These are phyloP conservation scores for Leptographium radiaticola DNA, from an alignment of 2,329 filamentous ascomycete genomes.

Conservation along the genomic window DNA sequence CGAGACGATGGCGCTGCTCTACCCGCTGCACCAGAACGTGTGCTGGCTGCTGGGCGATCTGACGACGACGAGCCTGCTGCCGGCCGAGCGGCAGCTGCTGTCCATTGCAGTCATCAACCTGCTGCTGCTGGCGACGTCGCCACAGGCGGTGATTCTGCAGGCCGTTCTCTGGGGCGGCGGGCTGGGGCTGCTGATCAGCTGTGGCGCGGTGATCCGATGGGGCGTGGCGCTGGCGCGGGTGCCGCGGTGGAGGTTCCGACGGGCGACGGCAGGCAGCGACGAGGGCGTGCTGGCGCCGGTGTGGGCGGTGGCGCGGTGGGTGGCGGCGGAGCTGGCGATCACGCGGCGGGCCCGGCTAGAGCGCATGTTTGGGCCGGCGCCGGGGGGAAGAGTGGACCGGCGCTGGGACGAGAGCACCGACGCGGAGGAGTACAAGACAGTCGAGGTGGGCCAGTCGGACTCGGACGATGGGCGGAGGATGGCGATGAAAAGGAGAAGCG, in stretches of 20 bases:
- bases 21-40: constrained; percentile 71
- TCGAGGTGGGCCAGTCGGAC: neutral
- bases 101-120: constrained; percentile 74
- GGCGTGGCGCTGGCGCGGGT: constrained; percentile 77
- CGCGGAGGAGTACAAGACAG: neutral
- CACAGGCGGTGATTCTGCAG: constrained; percentile 76
- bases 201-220: constrained; percentile 64
- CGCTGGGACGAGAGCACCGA: neutral
- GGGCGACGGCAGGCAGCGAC: constrained; percentile 27
- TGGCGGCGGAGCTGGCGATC: constrained; percentile 23
- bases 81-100: constrained; percentile 77
- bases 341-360: constrained; percentile 17
- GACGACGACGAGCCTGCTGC: constrained; percentile 77
- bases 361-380: constrained; percentile 15
- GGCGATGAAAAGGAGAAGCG: neutral
- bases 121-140: constrained; percentile 61
- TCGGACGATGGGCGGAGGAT: neutral
- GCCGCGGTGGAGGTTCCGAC: constrained; percentile 78
- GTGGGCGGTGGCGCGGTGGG: constrained; percentile 23
- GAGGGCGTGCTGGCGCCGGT: constrained; percentile 18
- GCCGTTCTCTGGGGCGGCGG: constrained; percentile 78
- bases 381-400: constrained; percentile 1
- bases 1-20: constrained; percentile 35
- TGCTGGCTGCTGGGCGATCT: constrained; percentile 63
- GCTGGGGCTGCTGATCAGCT: constrained; percentile 58